Evolutionary conservation across 2,329 filamentous ascomycete genomes (phyloP).

Genomic region (Colletotrichum sp.): DNA sequence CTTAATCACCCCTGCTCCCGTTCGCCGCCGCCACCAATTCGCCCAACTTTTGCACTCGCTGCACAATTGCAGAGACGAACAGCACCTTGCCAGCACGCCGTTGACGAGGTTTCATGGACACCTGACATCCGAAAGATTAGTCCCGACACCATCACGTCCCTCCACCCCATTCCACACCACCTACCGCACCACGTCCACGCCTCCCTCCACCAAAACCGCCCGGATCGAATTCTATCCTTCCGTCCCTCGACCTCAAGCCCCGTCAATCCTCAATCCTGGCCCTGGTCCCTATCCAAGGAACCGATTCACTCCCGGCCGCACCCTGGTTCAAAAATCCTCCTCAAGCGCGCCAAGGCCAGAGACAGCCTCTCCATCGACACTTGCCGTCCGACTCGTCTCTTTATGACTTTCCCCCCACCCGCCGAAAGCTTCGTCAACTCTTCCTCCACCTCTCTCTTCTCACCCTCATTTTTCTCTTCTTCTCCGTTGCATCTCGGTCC

Average conservation of each 20-base stretch:
- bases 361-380: not conserved
- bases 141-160: not conserved
- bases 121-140: slow-evolving; percentile 38
- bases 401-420: slow-evolving; percentile 45
- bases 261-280: not conserved
- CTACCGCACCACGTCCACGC: slow-evolving; percentile 1
- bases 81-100: slow-evolving; percentile 25
- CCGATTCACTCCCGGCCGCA: slow-evolving; percentile 8
- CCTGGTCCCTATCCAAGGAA: not conserved
- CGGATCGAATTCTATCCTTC: slow-evolving; percentile 19
- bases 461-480: slow-evolving; percentile 36
- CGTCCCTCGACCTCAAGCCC: not conserved
- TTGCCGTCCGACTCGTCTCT: slow-evolving; percentile 27
- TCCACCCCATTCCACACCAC: not conserved
- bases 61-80: slow-evolving; percentile 13
- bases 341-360: slow-evolving; percentile 14
- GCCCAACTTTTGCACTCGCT: not conserved
- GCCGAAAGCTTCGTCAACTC: slow-evolving; percentile 24
- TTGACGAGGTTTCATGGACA: slow-evolving; percentile 42
- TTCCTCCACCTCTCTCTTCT: slow-evolving; percentile 26
- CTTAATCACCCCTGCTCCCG: not conserved
- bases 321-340: slow-evolving; percentile 16
- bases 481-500: slow-evolving; percentile 41
- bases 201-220: not conserved
- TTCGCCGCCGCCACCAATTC: slow-evolving; percentile 25